Conservation (phyloP, 1,284 basidiomycete species). For the Cryptococcus hybrid region DNA sequence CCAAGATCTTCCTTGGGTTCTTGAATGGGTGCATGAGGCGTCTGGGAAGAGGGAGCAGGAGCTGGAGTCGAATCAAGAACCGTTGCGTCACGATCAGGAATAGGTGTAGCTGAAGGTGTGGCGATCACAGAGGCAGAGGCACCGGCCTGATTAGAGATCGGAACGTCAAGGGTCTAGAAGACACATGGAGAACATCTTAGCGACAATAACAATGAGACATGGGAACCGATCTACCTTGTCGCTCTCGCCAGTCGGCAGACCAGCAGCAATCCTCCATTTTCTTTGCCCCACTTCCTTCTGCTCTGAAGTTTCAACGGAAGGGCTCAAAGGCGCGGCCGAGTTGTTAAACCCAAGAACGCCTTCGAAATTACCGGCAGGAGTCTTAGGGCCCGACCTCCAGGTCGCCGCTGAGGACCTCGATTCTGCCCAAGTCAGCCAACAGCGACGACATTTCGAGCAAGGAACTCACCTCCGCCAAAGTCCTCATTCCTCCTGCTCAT, state of each 20-base stretch:
- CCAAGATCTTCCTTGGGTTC: constrained; percentile 58
- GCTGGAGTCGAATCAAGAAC: constrained; percentile 18
- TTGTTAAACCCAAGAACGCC: constrained; percentile 45
- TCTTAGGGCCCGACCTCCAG: constrained; percentile 40
- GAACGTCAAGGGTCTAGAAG: constrained; percentile 17
- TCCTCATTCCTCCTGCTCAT: constrained; percentile 22
- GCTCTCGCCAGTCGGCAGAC: constrained; percentile 13
- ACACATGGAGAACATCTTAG: constrained; percentile 4
- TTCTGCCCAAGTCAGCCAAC: constrained; percentile 10
- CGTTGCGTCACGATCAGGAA: constrained; percentile 40
- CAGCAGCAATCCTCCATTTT: constrained; percentile 43
- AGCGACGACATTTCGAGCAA: neutral
- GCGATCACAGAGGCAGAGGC: constrained; percentile 33
- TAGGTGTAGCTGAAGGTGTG: constrained; percentile 38
- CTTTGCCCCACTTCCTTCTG: constrained; percentile 41
- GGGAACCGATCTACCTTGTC: constrained; percentile 20
- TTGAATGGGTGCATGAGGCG: constrained; percentile 2
- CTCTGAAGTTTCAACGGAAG: constrained; percentile 2
- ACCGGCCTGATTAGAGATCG: constrained; percentile 15
- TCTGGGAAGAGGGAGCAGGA: constrained; percentile 4
- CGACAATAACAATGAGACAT: neutral
- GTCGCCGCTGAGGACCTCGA: constrained; percentile 22
- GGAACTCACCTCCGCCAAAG: constrained; percentile 17
- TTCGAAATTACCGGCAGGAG: constrained; percentile 42
- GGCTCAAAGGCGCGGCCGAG: constrained; percentile 2